Percentiles rank a stretch among this genome's conserved stretches.
These are phyloP conservation scores for Candolleomyces efflorescens DNA, from an alignment of 768 basidiomycete species.

Conservation along the genomic window DNA sequence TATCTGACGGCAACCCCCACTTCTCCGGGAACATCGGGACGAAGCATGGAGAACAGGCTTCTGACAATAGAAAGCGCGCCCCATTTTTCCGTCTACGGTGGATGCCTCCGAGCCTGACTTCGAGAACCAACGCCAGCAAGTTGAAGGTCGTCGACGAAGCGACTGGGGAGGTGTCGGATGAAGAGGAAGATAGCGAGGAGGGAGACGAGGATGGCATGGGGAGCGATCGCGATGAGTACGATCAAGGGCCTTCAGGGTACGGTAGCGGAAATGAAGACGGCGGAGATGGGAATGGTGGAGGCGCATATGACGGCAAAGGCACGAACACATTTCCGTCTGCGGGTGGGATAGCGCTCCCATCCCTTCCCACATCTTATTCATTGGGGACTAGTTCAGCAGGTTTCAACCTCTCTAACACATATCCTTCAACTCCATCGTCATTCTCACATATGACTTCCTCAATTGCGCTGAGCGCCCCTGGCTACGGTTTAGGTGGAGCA, in stretches of 20 bases:
- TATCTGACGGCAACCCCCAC: background rate
- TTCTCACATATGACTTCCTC: no score
- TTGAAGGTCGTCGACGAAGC: slow-evolving; percentile 16
- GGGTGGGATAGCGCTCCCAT: background rate
- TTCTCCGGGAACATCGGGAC: background rate
- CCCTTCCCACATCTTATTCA: background rate
- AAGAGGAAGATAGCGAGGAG: slow-evolving; percentile 6
- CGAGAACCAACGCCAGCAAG: slow-evolving; percentile 21
- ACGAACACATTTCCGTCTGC: background rate
- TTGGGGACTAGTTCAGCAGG: no score
- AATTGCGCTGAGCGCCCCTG: no score
- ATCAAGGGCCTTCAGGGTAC: background rate
- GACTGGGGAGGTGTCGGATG: slow-evolving; percentile 8
- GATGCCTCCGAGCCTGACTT: slow-evolving; percentile 36
- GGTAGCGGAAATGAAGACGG: background rate
- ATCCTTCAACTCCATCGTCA: no score
- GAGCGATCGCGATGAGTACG: background rate
- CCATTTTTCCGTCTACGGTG: slow-evolving; percentile 32
- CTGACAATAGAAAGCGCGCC: background rate
- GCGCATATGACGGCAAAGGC: background rate
- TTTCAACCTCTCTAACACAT: no score
- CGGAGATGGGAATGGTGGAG: no score
- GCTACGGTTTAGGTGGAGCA: no score
- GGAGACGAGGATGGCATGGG: background rate
- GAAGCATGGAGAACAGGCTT: background rate